These are phyloP conservation scores for Beauveria caledonica DNA, from an alignment of 2,329 filamentous ascomycete species.

Conservation along the genomic window DNA sequence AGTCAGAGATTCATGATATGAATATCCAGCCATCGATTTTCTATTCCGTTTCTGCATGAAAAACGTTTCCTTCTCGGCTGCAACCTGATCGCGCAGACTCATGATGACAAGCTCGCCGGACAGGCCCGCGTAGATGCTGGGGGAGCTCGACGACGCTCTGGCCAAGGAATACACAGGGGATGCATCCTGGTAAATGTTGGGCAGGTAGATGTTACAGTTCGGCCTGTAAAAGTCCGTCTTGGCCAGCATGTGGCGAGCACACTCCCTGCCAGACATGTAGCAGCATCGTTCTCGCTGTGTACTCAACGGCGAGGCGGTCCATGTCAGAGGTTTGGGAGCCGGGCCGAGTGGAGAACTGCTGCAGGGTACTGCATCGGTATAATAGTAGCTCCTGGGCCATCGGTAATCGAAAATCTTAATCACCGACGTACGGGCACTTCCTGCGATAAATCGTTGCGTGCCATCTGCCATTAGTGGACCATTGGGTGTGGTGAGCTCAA, in stretches of 20 bases:
- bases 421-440: constrained; percentile 28
- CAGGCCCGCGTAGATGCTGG: constrained; percentile 36
- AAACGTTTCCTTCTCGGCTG: neutral
- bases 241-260: constrained; percentile 35
- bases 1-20: constrained; percentile 2
- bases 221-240: constrained; percentile 32
- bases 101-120: constrained; percentile 33
- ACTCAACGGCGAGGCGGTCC: constrained; percentile 14
- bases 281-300: constrained; percentile 23
- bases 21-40: neutral
- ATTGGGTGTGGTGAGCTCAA: constrained; percentile 29
- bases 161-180: constrained; percentile 31
- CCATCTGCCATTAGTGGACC: constrained; percentile 34
- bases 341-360: constrained; percentile 26
- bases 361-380: constrained; percentile 35
- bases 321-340: constrained; percentile 21
- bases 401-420: constrained; percentile 41
- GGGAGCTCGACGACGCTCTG: constrained; percentile 29
- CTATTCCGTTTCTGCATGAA: neutral
- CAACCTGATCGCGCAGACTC: constrained; percentile 8
- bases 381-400: constrained; percentile 34
- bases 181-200: constrained; percentile 16
- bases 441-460: constrained; percentile 34
- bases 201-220: constrained; percentile 33
- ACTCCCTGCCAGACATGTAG: constrained; percentile 21